Percentiles rank a stretch among this genome's conserved stretches.
These are phyloP conservation scores for Nothopassalora personata DNA, from an alignment of 2,329 filamentous ascomycete genomes.

Conservation along the genomic window DNA sequence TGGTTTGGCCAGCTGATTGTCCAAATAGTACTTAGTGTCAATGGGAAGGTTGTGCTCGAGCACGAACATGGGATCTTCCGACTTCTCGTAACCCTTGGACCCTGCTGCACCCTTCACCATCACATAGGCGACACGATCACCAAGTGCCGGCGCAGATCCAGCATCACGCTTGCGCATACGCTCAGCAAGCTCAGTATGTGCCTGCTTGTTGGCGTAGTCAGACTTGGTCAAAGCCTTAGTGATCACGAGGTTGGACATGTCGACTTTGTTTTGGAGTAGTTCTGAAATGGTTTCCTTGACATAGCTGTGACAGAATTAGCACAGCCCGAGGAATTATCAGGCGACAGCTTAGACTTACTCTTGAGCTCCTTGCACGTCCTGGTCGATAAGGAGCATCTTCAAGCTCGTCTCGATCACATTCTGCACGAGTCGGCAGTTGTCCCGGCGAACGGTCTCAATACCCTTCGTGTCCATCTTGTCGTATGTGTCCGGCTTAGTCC, in stretches of 20 bases:
- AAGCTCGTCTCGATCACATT: constrained; percentile 96
- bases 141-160: constrained; percentile 84
- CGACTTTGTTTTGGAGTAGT: constrained; percentile 91
- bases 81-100: constrained; percentile 93
- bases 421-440: constrained; percentile 93
- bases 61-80: constrained; percentile 94
- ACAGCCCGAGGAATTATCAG: constrained; percentile 16
- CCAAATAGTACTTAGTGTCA: constrained; percentile 96
- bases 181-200: constrained; percentile 89
- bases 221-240: constrained; percentile 93
- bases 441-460: constrained; percentile 94
- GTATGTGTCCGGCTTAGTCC: constrained; percentile 88
- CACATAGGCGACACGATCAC: constrained; percentile 95
- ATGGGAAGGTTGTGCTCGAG: constrained; percentile 97
- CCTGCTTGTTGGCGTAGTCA: constrained; percentile 86
- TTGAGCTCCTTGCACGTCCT: constrained; percentile 83
- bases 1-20: constrained; percentile 96
- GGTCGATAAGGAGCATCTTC: constrained; percentile 91
- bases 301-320: constrained; percentile 58
- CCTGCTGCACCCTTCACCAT: constrained; percentile 89
- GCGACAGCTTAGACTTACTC: constrained; percentile 58
- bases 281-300: constrained; percentile 96
- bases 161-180: constrained; percentile 97
- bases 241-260: constrained; percentile 99
- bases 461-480: constrained; percentile 99